A percentile compares a stretch with the other conserved stretches of the same genome.
Conservation (phyloP, 768 basidiomycete genomes). For the Mycena capillaripes region DNA sequence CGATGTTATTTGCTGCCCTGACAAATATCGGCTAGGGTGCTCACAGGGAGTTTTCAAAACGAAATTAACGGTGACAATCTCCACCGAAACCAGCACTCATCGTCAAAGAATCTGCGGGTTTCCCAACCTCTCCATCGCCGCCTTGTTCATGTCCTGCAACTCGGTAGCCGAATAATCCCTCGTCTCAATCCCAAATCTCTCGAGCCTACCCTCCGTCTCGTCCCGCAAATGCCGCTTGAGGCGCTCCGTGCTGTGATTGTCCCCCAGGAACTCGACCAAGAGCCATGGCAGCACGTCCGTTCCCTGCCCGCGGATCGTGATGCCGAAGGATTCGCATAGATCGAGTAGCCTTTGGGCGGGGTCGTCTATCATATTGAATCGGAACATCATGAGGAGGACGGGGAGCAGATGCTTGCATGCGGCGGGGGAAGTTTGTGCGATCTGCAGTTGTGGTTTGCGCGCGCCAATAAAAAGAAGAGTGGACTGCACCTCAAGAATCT, state of each 20-base stretch:
- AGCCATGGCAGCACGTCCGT: constrained; percentile 17
- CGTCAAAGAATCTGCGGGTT: constrained; percentile 25
- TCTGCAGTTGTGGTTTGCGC: neutral
- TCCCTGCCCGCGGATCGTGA: neutral
- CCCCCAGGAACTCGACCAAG: constrained; percentile 19
- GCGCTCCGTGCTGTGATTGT: neutral
- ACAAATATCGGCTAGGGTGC: too few species aligned
- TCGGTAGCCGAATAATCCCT: constrained; percentile 8
- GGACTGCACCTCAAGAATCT: constrained; percentile 25
- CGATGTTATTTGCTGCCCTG: too few species aligned
- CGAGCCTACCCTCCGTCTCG: constrained; percentile 3
- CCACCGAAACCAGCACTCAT: too few species aligned
- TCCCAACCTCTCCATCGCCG: constrained; percentile 28
- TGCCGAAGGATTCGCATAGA: constrained; percentile 26
- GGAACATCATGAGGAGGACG: constrained; percentile 25
- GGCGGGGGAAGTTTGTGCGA: constrained; percentile 27
- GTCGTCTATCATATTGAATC: constrained; percentile 9
- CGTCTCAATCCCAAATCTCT: constrained; percentile 11
- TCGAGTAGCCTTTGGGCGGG: neutral
- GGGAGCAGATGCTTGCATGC: constrained; percentile 34
- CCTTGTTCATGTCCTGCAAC: constrained; percentile 22
- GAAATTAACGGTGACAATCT: too few species aligned
- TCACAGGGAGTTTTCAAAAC: too few species aligned
- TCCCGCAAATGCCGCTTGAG: constrained; percentile 8
- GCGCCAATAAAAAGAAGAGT: neutral